Evolutionary conservation across 495 filamentous ascomycete genomes (phyloP).

Genomic region (Daldinia caldariorum): DNA sequence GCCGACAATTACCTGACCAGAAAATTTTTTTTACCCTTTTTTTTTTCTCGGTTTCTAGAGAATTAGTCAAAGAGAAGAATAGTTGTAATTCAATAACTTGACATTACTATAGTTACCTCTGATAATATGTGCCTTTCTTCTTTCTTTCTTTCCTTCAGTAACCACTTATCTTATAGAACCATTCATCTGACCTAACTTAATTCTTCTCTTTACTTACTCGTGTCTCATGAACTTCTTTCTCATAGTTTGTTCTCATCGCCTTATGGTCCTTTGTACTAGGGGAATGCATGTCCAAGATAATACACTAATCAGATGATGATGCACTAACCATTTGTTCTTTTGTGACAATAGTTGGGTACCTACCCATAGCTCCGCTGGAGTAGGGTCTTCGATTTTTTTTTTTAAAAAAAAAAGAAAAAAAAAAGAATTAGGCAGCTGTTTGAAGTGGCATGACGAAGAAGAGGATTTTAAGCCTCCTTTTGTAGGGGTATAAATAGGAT

Average conservation of each 20-base stretch:
- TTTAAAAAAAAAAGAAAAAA: too few species aligned
- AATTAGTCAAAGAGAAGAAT: too few species aligned
- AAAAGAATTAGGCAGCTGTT: conserved; percentile 1
- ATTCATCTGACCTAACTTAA: background rate
- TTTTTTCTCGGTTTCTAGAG: background rate
- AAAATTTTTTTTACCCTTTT: background rate
- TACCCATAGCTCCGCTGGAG: background rate
- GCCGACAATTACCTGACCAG: background rate
- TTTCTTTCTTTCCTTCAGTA: background rate
- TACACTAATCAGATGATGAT: background rate
- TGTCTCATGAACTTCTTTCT: background rate
- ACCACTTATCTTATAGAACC: background rate
- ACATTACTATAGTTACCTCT: background rate
- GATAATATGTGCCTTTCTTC: background rate
- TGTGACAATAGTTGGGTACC: background rate
- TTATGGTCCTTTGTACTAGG: background rate
- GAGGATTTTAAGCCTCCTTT: background rate
- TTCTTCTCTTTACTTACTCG: background rate
- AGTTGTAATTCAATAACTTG: background rate
- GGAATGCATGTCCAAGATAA: background rate
- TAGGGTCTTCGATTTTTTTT: background rate
- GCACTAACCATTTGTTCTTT: background rate
- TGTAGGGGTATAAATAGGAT: conserved; percentile 8
- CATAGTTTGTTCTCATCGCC: background rate
- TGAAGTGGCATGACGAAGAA: background rate